Evolutionary conservation across 768 basidiomycete genomes (phyloP).

Genomic region (Cystoderma amianthinum): DNA sequence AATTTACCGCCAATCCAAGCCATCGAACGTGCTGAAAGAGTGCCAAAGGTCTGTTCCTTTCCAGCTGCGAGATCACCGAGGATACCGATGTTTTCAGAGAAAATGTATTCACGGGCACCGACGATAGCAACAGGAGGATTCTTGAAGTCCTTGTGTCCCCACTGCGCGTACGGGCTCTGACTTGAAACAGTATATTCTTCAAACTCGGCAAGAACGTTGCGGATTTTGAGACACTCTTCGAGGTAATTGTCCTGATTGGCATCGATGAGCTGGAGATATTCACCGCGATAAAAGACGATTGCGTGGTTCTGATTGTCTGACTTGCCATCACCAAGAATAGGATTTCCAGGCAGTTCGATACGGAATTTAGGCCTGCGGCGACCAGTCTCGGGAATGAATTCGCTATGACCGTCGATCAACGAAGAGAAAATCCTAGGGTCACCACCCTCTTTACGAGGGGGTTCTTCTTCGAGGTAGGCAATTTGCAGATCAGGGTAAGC

Average conservation of each 20-base stretch:
- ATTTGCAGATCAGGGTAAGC: constrained; percentile 99
- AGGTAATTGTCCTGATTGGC: constrained; percentile 99
- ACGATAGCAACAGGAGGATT: constrained; percentile 92
- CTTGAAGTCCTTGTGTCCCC: constrained; percentile 84
- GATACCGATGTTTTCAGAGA: constrained; percentile 99
- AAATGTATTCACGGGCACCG: constrained; percentile 98
- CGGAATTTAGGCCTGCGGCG: constrained; percentile 94
- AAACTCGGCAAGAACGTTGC: constrained; percentile 96
- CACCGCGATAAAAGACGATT: constrained; percentile 98
- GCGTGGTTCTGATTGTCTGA: constrained; percentile 99
- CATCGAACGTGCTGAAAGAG: constrained; percentile 90
- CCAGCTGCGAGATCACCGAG: constrained; percentile 97
- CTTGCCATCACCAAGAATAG: constrained; percentile 98
- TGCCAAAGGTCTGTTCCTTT: constrained; percentile 99
- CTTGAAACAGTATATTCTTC: constrained; percentile 84
- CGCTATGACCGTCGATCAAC: constrained; percentile 96
- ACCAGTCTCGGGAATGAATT: constrained; percentile 85
- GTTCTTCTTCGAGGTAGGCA: constrained; percentile 96
- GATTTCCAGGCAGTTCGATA: constrained; percentile 97
- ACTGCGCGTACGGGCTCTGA: constrained; percentile 90
- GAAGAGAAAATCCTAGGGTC: constrained; percentile 94
- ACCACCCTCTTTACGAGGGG: constrained; percentile 88
- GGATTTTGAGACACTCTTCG: constrained; percentile 98
- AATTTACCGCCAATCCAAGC: constrained; percentile 98
- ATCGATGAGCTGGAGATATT: constrained; percentile 98